phyloP scores from a whole-genome alignment of 306 rosid genomes.

The Dalbergia cultrata region DNA sequence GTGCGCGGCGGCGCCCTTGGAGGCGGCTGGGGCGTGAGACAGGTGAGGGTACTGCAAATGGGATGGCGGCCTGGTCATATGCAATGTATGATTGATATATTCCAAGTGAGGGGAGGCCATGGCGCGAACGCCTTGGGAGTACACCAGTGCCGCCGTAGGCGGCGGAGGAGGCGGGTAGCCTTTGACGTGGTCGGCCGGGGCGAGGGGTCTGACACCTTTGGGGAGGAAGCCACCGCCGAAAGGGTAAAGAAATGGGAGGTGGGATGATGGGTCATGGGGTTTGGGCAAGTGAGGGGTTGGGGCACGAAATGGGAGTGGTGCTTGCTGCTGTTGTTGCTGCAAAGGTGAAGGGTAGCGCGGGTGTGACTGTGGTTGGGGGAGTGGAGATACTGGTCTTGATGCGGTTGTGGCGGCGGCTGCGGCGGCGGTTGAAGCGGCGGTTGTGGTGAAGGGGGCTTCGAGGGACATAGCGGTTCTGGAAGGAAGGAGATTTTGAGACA shows the following conservation, averaged over 20 bases:
- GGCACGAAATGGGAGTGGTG: conserved; percentile 49
- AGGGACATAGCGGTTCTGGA: conserved; percentile 38
- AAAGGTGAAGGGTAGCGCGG: conserved; percentile 49
- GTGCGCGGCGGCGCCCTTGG: conserved; percentile 54
- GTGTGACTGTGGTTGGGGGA: conserved; percentile 45
- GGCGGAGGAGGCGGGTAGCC: conserved; percentile 45
- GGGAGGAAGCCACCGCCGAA: conserved; percentile 62
- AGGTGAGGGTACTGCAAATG: conserved; percentile 53
- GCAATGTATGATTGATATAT: conserved; percentile 52
- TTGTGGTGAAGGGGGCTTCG: conserved; percentile 15
- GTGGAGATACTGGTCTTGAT: conserved; percentile 53
- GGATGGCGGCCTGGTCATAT: conserved; percentile 55
- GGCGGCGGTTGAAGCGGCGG: neutral
- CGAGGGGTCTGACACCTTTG: conserved; percentile 43
- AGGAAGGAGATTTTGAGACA: no score
- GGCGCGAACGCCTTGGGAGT: conserved; percentile 53
- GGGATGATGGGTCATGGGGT: conserved; percentile 44
- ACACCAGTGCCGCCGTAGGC: conserved; percentile 49
- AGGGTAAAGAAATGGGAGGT: conserved; percentile 57
- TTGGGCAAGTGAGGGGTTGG: conserved; percentile 45
- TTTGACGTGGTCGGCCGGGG: conserved; percentile 41
- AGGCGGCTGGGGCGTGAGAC: conserved; percentile 33
- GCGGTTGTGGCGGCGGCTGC: conserved; percentile 14
- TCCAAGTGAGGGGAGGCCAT: conserved; percentile 54
- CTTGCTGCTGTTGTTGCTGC: conserved; percentile 42